Base-by-base conservation (phyloP, 139 green algal genomes). In the Chlamydomonas urium region DNA sequence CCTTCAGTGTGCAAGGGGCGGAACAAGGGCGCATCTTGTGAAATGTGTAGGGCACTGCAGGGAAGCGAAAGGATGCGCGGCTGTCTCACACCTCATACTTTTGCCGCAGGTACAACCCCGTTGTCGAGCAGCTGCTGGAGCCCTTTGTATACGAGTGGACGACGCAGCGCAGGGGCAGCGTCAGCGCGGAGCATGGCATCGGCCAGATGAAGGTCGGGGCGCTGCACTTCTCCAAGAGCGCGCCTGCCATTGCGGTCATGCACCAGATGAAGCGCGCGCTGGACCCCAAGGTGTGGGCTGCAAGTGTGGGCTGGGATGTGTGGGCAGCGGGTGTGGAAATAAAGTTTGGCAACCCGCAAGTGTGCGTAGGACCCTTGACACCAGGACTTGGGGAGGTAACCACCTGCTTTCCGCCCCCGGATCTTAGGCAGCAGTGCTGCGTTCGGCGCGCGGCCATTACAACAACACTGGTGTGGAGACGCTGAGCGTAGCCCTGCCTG, bases 111-210 rank as follows among this genome's bases (percentile, higher is more conserved):
- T 67, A 47, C 60, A 45, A 31, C 60, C 60, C 32, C 32, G 38
- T 58, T 5, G 38, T 98, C 21, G 37, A 76, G 36, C 38, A 53
- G 17, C 34, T 74, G 5, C 88, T 99, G 6, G 95, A 99, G 87
- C 95, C 95, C 1, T 98, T 87, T 80, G 90, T 99, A 32, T 99
- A 96, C 65, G 90, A 99, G 77, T 97, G 85, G 85, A 89, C 80
- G 2, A 50, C 81, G 2, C 35, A 68, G 8, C 65, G 69, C 0
- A 48, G 80, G 6, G 95, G 95, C 34, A 97, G 90, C 81, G 87
- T 99, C 38, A 96, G 87, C 69, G 95, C 95, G 21, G 95, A 99
- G 86, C 95, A 99, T 75, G 95, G 95, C 1, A 74, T 99, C 21
- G 95, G 95, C 0, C 66, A 83, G 2, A 97, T 98, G 92, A 99